Evolutionary conservation across 805 yeast species (phyloP), one percentile per base, ranked within the genome.

Genomic region (Starmerella ratchasimensis): DNA sequence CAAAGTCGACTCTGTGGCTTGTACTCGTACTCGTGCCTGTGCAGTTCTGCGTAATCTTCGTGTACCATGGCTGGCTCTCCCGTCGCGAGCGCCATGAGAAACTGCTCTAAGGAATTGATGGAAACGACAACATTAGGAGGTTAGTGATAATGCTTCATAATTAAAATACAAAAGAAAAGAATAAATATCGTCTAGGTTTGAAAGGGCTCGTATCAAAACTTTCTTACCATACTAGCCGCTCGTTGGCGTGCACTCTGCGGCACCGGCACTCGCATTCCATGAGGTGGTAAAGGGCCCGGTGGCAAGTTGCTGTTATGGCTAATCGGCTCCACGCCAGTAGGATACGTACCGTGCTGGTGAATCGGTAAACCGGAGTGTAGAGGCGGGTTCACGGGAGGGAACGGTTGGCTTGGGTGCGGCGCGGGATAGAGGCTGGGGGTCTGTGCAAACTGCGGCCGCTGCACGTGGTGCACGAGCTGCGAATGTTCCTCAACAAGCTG

Each of bases 61-160:
- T 35, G 4, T 33, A 24, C 31, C 28, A 33, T 21, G 5, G 20
- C 9, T 31, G 28, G 35, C 27, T 26, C 24, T 16, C 21, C 20
- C 47, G 41, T 9, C 28, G 34, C 19, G 37, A 23, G 23, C 26
- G 36, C 14, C 44, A 42, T 24, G 38, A 38, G 33, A 44, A 44
- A 29, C 42, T 43, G 13, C 20, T 42, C 5, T 42, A 33, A 22
- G n/a, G n/a, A n/a, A n/a, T n/a, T n/a, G n/a, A n/a, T n/a, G n/a
- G n/a, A n/a, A n/a, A n/a, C n/a, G n/a, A n/a, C n/a, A n/a, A n/a
- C n/a, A n/a, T n/a, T n/a, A n/a, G n/a, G n/a, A n/a, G n/a, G n/a
- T n/a, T 29, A 29, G 8, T 5, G 25, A 5, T 10, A 16, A 8
- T 7, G 17, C 25, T 35, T 10, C 27, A 9, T 21, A 24, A 13